Base-by-base conservation (phyloP, 805 yeast species). In the Starmerella tilneyi region DNA sequence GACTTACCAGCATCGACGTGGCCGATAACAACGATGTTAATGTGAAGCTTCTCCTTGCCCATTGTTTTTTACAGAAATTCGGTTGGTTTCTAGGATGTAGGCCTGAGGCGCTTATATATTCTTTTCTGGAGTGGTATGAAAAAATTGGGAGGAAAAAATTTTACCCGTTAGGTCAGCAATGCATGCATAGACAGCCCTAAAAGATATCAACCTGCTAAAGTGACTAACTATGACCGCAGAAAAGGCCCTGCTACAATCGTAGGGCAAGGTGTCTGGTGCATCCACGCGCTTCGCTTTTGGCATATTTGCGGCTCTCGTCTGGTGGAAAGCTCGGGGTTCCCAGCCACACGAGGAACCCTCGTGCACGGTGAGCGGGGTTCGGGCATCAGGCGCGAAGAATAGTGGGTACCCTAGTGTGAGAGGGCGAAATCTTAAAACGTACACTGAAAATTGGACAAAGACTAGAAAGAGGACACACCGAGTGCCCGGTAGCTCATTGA, bases 1-100 rank as follows among this genome's bases (percentile, higher is more conserved):
- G 96, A 89, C 78, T 84, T 83, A 76, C 89, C 89, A 66, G 96
- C 88, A 76, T 89, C 97, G 96, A 92, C 97, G 94, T 89, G 97
- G 75, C 97, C 98, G 74, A 89, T 89, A 71, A 92, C 97, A 74
- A 92, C 98, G 76, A 89, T 94, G 95, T 89, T 89, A 78, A 89
- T 84, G 84, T 89, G 97, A 74, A 77, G 67, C 82, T 89, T 88
- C 68, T 79, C 95, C 75, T 85, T 85, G 80, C 95, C 95, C 94
- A 65, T 46, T 49, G 49, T 47, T 43, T 38, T 44, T 17, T 36
- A 17, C 24, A 40, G 37, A 38, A 32, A 33, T 20, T 39, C 28
- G 34, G 43, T 37, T 27, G 43, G n/a, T 28, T 19, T 4, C 27
- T 20, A 15, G 21, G 6, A 28, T 7, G 44, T 16, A n/a, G 23